Percentiles rank a stretch among this genome's conserved stretches.
Evolutionary conservation across 257 asterid species (phyloP).

Genomic region (Nicotiana obtusifolia): DNA sequence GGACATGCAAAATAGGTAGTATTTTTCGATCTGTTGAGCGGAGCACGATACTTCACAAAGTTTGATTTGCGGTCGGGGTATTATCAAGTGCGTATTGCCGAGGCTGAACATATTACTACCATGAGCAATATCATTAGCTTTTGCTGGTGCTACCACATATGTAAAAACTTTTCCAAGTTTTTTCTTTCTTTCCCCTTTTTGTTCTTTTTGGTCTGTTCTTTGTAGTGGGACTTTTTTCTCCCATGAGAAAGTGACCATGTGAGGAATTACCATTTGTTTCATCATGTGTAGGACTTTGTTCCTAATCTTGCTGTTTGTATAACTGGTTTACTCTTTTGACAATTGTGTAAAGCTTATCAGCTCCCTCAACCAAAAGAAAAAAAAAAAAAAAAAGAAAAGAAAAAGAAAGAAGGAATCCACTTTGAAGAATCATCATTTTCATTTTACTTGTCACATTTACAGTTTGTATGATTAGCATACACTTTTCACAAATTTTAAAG

Average conservation of each 20-base stretch:
- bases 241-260: constrained; percentile 25
- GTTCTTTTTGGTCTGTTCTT: constrained; percentile 22
- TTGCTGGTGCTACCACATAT: background rate
- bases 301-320: constrained; percentile 11
- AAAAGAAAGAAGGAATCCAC: background rate
- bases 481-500: background rate
- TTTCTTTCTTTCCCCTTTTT: constrained; percentile 22
- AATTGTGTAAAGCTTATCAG: background rate
- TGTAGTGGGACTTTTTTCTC: constrained; percentile 39
- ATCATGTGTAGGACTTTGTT: constrained; percentile 5
- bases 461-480: background rate
- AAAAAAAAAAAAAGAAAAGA: background rate
- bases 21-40: too few relatives aligned
- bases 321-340: background rate
- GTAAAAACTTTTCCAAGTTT: constrained; percentile 12
- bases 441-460: background rate
- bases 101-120: background rate
- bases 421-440: background rate
- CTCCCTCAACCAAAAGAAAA: background rate
- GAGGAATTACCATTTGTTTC: too few relatives aligned
- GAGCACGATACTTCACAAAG: too few relatives aligned
- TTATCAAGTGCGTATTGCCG: too few relatives aligned
- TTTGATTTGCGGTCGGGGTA: too few relatives aligned
- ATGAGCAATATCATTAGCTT: background rate
- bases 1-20: constrained; percentile 65